Conservation (phyloP, 768 basidiomycete species). For the Fomitopsis pulvina region DNA sequence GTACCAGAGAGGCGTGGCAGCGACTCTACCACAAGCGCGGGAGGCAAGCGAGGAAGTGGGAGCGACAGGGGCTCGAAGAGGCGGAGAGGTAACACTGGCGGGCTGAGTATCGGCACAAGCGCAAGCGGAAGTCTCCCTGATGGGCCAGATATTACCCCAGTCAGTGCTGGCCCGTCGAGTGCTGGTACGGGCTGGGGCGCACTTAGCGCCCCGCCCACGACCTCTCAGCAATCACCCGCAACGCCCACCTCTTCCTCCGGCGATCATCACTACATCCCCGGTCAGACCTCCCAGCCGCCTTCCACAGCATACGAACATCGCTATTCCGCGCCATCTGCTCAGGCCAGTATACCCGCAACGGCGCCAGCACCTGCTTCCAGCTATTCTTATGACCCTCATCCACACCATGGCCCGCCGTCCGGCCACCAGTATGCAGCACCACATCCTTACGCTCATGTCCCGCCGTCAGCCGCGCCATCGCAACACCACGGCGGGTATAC, state of each 20-base stretch:
- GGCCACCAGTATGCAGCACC: constrained; percentile 23
- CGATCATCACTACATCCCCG: constrained; percentile 11
- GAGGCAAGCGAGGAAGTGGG: constrained; percentile 12
- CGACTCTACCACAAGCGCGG: not conserved
- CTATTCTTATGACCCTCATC: constrained; percentile 20
- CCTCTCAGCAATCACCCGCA: constrained; percentile 3
- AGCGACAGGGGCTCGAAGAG: constrained; percentile 19
- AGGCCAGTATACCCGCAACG: constrained; percentile 15
- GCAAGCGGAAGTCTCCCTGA: not conserved
- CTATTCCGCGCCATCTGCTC: constrained; percentile 6
- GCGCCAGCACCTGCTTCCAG: constrained; percentile 9
- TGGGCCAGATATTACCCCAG: not conserved
- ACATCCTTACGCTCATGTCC: constrained; percentile 19
- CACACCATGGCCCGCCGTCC: constrained; percentile 15
- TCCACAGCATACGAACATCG: constrained; percentile 18
- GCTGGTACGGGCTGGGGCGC: constrained; percentile 11
- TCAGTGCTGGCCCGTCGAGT: constrained; percentile 8
- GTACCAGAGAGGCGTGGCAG: not conserved
- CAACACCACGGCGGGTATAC: constrained; percentile 10
- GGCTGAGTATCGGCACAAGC: constrained; percentile 11
- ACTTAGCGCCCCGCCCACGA: constrained; percentile 18
- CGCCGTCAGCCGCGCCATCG: constrained; percentile 12
- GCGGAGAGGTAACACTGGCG: constrained; percentile 21
- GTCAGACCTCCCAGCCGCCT: constrained; percentile 8
- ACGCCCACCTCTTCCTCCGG: constrained; percentile 5